phyloP scores from a whole-genome alignment of 345 rosid species.

The Salix viminalis region DNA sequence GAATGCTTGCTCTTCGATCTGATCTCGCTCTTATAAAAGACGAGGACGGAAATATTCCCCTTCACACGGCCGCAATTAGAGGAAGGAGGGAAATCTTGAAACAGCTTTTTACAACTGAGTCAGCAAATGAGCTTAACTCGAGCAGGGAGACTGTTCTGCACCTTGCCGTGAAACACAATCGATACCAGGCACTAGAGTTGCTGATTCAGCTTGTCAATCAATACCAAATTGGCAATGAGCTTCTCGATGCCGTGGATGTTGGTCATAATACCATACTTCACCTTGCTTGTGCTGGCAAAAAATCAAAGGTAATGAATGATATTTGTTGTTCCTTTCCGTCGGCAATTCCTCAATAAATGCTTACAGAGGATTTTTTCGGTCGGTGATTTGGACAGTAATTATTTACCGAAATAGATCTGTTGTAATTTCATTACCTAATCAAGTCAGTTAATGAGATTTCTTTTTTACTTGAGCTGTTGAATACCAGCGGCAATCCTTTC shows the following conservation, averaged over 20 bases:
- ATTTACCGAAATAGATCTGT: too few species aligned
- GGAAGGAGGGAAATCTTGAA: background rate
- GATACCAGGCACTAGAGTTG: background rate
- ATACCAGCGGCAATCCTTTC: too few species aligned
- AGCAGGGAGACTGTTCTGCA: background rate
- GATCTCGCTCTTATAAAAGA: background rate
- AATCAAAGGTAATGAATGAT: background rate
- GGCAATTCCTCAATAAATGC: too few species aligned
- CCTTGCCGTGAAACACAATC: background rate
- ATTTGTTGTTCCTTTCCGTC: background rate
- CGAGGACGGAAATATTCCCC: background rate
- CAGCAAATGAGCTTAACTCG: background rate
- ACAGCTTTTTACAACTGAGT: background rate
- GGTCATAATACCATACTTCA: slow-evolving; percentile 1
- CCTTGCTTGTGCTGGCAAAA: background rate
- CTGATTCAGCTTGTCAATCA: background rate
- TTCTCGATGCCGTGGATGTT: background rate
- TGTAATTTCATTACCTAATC: too few species aligned
- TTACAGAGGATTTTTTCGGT: too few species aligned
- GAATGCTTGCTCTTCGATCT: background rate
- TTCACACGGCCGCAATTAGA: background rate
- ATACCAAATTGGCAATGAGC: background rate
- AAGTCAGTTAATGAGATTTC: too few species aligned
- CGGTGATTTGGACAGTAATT: too few species aligned
- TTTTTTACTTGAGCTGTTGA: too few species aligned